Percentiles rank a stretch among this genome's conserved stretches.
phyloP scores from a whole-genome alignment of 805 yeast genomes.

The Starmerella bombicola region DNA sequence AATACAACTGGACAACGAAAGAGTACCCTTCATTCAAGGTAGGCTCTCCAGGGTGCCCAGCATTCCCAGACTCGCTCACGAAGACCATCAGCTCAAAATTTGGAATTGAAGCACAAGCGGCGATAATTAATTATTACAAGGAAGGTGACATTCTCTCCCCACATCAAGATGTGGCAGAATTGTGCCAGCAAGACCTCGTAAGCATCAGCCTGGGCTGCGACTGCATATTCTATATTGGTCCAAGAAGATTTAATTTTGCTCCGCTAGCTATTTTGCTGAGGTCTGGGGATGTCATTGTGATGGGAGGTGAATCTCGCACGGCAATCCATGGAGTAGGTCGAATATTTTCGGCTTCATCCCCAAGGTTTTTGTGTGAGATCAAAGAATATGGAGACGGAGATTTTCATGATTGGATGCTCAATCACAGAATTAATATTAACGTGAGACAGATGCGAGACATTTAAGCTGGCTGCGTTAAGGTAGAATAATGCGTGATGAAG shows the following conservation, averaged over 20 bases:
- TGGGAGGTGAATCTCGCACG: slow-evolving; percentile 32
- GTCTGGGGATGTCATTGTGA: slow-evolving; percentile 33
- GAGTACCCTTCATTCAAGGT: slow-evolving; percentile 31
- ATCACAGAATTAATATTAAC: slow-evolving; percentile 32
- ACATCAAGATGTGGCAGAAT: slow-evolving; percentile 36
- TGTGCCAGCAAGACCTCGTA: slow-evolving; percentile 28
- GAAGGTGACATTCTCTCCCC: slow-evolving; percentile 35
- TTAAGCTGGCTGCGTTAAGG: too few relatives aligned
- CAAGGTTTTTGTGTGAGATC: slow-evolving; percentile 19
- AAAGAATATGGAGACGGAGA: slow-evolving; percentile 5
- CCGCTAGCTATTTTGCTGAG: slow-evolving; percentile 30
- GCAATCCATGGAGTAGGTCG: slow-evolving; percentile 36
- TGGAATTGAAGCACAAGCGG: slow-evolving; percentile 30
- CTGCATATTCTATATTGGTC: slow-evolving; percentile 30
- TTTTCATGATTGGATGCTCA: slow-evolving; percentile 27
- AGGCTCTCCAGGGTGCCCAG: slow-evolving; percentile 26
- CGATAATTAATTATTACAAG: slow-evolving; percentile 34
- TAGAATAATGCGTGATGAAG: too few relatives aligned
- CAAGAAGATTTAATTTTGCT: slow-evolving; percentile 14
- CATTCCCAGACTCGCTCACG: slow-evolving; percentile 26
- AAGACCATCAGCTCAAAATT: slow-evolving; percentile 20
- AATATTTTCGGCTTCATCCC: slow-evolving; percentile 30
- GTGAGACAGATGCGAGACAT: slow-evolving; percentile 32
- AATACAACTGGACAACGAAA: slow-evolving; percentile 36
- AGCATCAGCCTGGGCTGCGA: slow-evolving; percentile 33